Conservation (phyloP, 148 eudicot genomes). For the Fagopyrum esculentum region DNA sequence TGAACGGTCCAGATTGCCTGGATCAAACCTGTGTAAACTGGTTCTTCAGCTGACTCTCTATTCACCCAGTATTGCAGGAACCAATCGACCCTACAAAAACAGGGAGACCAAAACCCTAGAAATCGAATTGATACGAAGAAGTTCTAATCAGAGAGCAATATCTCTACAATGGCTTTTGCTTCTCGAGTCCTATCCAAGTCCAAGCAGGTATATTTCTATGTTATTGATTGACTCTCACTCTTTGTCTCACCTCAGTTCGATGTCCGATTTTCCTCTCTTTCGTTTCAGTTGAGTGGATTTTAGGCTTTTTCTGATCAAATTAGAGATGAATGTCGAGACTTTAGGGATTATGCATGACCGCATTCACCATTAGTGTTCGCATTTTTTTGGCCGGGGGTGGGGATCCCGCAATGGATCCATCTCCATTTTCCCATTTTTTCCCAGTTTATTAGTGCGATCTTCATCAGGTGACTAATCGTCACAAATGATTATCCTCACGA, state of each 20-base stretch:
- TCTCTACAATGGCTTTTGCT: slow-evolving; percentile 24
- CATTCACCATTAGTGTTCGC: slow-evolving; percentile 2
- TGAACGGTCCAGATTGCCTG: background rate
- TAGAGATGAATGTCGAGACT: background rate
- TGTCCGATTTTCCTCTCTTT: background rate
- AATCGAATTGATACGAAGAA: slow-evolving; percentile 6
- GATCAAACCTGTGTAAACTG: background rate
- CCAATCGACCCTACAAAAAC: background rate
- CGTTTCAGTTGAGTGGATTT: background rate
- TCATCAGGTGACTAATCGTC: background rate
- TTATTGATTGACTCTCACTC: background rate
- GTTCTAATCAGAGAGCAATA: background rate
- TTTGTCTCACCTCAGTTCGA: background rate
- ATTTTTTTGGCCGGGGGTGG: background rate
- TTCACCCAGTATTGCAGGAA: background rate
- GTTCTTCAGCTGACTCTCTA: background rate
- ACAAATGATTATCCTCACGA: background rate
- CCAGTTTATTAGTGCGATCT: background rate
- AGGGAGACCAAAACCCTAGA: slow-evolving; percentile 1
- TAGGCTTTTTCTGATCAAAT: background rate
- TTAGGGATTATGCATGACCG: background rate
- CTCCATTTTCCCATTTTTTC: background rate
- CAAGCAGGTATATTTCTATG: background rate
- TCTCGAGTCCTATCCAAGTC: slow-evolving; percentile 30
- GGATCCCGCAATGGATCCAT: background rate